Evolutionary conservation across 148 eudicot genomes (phyloP), one percentile per base, ranked within the genome.

Genomic region (Vaccinium corymbosum): DNA sequence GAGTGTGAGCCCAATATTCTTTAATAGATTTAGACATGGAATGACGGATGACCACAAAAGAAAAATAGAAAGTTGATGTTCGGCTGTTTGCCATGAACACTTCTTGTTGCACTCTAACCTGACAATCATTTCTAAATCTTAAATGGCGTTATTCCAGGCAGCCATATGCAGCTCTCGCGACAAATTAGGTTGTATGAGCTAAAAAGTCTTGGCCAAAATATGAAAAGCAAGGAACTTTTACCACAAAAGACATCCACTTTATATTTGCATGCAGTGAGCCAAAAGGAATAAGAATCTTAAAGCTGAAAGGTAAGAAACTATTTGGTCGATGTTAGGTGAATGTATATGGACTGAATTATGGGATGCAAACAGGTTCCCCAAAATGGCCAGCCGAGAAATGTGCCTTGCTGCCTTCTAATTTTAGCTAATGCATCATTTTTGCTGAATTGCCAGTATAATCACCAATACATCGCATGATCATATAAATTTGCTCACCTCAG

Each of bases 401-500:
- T 66, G 72, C 72, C 72, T 66, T 66, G 12, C 72, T 66, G 72
- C 72, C 72, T 66, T 66, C 27, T 38, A 25, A 3, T 66, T 27
- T 66, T 66, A 27, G 15, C 16, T 13, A 27, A 27, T 25, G 38
- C 73, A 68, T 27, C 73, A 27, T 68, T 27, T 27, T 22, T 27
- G 38, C n/a, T 48, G 35, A 32, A 50, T 50, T 49, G 57, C 29
- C 25, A 50, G 57, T n/a, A n/a, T 22, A 50, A 50, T 76, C 15
- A 76, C 15, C 22, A 32, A 48, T 57, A 32, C 70, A 48, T 29
- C 0, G 74, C 0, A 42, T 35, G 74, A 22, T 49, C n/a, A 38
- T 50, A 48, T n/a, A 22, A 59, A 46, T 77, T 76, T 29, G 53
- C 85, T 68, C 82, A 91, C 98, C 95, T 95, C 98, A 80, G 98